Conservation (phyloP, 208 protist species). For the Leishmania tropica region DNA sequence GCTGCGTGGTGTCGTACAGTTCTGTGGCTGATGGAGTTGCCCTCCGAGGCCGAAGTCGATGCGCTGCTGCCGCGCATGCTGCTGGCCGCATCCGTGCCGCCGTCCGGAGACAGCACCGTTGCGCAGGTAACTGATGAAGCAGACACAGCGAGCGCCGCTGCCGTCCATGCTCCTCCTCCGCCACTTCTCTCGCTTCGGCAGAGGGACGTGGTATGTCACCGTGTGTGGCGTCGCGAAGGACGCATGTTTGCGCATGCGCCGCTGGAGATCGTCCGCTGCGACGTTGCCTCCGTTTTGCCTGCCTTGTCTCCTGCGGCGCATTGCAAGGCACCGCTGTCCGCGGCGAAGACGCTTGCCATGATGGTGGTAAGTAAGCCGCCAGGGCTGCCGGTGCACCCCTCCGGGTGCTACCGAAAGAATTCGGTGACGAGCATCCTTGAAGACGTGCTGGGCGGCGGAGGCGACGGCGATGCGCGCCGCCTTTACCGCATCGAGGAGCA, state of each 20-base stretch:
- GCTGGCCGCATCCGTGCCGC: neutral
- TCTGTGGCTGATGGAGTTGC: conserved; percentile 18
- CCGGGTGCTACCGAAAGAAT: conserved; percentile 93
- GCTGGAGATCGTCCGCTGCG: conserved; percentile 57
- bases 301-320: neutral
- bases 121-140: neutral
- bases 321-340: conserved; percentile 13
- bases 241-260: conserved; percentile 76
- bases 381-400: conserved; percentile 89
- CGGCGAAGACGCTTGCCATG: conserved; percentile 45
- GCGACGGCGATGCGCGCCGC: conserved; percentile 3
- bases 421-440: conserved; percentile 89
- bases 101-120: neutral
- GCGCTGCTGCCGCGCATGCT: conserved; percentile 14
- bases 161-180: neutral
- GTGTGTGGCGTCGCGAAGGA: conserved; percentile 93
- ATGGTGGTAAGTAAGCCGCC: conserved; percentile 75
- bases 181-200: conserved; percentile 61
- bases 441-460: conserved; percentile 74
- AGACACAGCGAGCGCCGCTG: conserved; percentile 1
- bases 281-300: conserved; percentile 9
- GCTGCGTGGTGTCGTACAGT: conserved; percentile 27
- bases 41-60: conserved; percentile 18
- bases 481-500: conserved; percentile 23
- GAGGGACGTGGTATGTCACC: conserved; percentile 84